Evolutionary conservation across 176 grass and related monocot genomes (phyloP).

Genomic region (Aechmea fasciata): DNA sequence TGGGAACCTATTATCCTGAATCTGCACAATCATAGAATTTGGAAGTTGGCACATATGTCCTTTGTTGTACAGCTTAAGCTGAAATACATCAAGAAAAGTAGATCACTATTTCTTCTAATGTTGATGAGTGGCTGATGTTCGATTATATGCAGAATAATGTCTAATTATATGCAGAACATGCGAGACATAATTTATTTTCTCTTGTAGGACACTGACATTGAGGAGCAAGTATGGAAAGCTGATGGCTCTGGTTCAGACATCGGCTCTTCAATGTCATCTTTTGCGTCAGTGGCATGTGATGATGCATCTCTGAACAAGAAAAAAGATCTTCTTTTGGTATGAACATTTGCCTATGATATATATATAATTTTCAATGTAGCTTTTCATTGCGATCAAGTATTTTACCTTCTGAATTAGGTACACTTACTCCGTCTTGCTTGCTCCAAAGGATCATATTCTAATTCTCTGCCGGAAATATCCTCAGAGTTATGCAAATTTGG

Average conservation of each 20-base stretch:
- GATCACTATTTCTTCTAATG: too few relatives aligned
- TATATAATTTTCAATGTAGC: slow-evolving; percentile 4
- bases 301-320: slow-evolving; percentile 48
- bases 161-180: slow-evolving; percentile 7
- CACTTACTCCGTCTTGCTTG: slow-evolving; percentile 77
- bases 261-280: slow-evolving; percentile 36
- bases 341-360: slow-evolving; percentile 16
- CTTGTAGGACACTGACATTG: slow-evolving; percentile 29
- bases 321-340: slow-evolving; percentile 87
- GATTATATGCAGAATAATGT: neutral
- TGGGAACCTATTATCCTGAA: too few relatives aligned
- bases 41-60: too few relatives aligned
- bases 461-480: slow-evolving; percentile 66
- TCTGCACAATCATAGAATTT: too few relatives aligned
- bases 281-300: slow-evolving; percentile 47
- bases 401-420: slow-evolving; percentile 40
- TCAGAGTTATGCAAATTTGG: slow-evolving; percentile 76
- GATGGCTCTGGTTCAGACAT: slow-evolving; percentile 28
- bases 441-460: slow-evolving; percentile 61
- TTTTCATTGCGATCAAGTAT: slow-evolving; percentile 17
- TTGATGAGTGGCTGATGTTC: too few relatives aligned
- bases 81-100: too few relatives aligned
- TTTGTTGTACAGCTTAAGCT: too few relatives aligned
- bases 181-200: slow-evolving; percentile 18
- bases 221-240: slow-evolving; percentile 28